Conservation (phyloP, 345 rosid species). For the Corchorus olitorius region DNA sequence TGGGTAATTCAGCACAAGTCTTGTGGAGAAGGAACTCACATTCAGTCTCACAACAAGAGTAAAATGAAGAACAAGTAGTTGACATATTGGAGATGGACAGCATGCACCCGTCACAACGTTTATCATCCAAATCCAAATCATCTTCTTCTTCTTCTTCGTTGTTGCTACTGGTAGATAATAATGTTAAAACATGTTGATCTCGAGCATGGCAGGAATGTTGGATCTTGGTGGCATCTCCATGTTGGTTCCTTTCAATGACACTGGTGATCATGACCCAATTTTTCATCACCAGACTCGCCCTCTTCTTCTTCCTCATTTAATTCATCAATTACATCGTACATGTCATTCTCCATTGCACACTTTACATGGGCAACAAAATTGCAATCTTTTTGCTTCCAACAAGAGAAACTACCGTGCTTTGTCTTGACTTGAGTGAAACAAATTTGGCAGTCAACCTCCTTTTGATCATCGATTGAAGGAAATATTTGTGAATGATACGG, state of each 20-base stretch:
- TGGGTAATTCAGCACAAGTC: neutral
- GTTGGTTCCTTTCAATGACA: neutral
- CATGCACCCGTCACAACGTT: neutral
- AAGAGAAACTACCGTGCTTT: slow-evolving; percentile 23
- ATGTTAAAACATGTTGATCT: neutral
- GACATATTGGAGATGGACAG: neutral
- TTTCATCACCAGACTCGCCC: neutral
- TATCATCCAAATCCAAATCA: neutral
- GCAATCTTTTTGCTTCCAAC: neutral
- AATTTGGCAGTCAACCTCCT: slow-evolving; percentile 3
- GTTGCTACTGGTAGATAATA: neutral
- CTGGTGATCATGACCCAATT: neutral
- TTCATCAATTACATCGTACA: slow-evolving; percentile 15
- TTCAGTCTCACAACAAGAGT: neutral
- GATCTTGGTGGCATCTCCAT: slow-evolving; percentile 11
- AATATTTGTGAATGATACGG: neutral
- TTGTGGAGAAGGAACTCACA: slow-evolving; percentile 16
- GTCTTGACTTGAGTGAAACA: slow-evolving; percentile 3
- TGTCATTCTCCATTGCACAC: slow-evolving; percentile 23
- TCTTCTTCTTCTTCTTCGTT: neutral
- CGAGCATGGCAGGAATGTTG: neutral
- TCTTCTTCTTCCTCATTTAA: neutral
- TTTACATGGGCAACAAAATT: no score
- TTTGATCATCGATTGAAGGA: neutral
- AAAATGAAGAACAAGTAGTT: slow-evolving; percentile 16